These are phyloP conservation scores for Elongisporangium undulatum DNA, from an alignment of 352 stramenopile species.

Conservation along the genomic window DNA sequence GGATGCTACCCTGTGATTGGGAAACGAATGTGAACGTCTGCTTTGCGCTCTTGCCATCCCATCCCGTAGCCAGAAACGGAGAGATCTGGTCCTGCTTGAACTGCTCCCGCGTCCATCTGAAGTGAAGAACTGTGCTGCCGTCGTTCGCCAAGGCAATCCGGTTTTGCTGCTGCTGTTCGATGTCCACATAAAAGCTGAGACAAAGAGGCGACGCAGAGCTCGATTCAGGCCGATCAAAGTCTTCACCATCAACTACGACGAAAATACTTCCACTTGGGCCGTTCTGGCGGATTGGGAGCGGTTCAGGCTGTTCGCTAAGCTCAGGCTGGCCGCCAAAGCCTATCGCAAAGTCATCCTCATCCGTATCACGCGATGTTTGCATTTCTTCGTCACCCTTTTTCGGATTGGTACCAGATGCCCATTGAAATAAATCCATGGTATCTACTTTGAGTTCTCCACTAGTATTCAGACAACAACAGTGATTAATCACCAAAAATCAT, in stretches of 20 bases:
- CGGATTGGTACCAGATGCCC: constrained; percentile 27
- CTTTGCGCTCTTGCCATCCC: constrained; percentile 11
- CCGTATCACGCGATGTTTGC: constrained; percentile 6
- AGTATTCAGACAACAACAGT: no score
- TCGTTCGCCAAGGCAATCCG: constrained; percentile 38
- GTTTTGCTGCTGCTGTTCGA: constrained; percentile 35
- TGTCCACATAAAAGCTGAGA: constrained; percentile 40
- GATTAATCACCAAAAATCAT: no score
- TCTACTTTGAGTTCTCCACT: constrained; percentile 40
- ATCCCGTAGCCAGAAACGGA: constrained; percentile 1
- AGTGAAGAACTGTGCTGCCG: constrained; percentile 51
- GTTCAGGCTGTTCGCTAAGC: neutral
- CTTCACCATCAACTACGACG: constrained; percentile 10
- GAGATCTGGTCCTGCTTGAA: constrained; percentile 22
- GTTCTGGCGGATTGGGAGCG: neutral
- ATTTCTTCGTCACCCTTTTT: constrained; percentile 1
- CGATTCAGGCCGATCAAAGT: neutral
- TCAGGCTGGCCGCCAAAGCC: constrained; percentile 4
- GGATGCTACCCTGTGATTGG: constrained; percentile 28
- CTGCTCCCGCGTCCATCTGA: constrained; percentile 42
- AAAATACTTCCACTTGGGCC: constrained; percentile 18
- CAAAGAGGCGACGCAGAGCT: constrained; percentile 9
- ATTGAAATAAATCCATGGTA: constrained; percentile 67
- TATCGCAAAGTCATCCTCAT: constrained; percentile 1
- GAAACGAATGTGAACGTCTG: constrained; percentile 41